These are phyloP conservation scores for Lipomyces oligophaga DNA, from an alignment of 805 yeast species.

Conservation along the genomic window DNA sequence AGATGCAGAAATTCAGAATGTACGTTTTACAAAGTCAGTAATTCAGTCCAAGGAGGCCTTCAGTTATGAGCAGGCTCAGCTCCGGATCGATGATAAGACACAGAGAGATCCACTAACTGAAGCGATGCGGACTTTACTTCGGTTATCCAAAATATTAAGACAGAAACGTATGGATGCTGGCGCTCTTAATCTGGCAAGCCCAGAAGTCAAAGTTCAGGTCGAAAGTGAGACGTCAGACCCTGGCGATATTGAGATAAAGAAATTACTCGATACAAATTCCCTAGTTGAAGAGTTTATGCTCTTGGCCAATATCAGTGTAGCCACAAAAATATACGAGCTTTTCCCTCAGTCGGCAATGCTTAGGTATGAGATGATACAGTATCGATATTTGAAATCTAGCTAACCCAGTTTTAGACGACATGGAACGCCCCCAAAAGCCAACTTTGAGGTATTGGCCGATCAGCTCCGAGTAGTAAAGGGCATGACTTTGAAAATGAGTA, in stretches of 20 bases:
- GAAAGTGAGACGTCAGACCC: conserved; percentile 98
- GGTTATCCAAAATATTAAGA: conserved; percentile 77
- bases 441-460: conserved; percentile 84
- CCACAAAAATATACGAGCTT: conserved; percentile 83
- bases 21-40: conserved; percentile 78
- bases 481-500: conserved; percentile 70
- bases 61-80: conserved; percentile 89
- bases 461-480: conserved; percentile 80
- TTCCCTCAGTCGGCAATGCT: conserved; percentile 98
- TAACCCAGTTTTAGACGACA: conserved; percentile 65
- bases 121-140: conserved; percentile 79
- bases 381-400: too few species aligned
- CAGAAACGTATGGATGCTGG: conserved; percentile 88
- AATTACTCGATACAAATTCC: conserved; percentile 85
- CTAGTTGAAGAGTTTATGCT: conserved; percentile 98
- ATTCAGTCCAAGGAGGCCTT: conserved; percentile 91
- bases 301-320: conserved; percentile 94
- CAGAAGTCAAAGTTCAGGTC: conserved; percentile 95
- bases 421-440: conserved; percentile 93
- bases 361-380: conserved; percentile 8
- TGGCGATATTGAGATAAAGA: conserved; percentile 87
- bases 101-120: conserved; percentile 80
- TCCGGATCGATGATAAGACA: conserved; percentile 73
- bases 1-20: conserved; percentile 77
- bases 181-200: conserved; percentile 93